These are phyloP conservation scores for Corchorus capsularis DNA, from an alignment of 345 rosid species.

Conservation along the genomic window DNA sequence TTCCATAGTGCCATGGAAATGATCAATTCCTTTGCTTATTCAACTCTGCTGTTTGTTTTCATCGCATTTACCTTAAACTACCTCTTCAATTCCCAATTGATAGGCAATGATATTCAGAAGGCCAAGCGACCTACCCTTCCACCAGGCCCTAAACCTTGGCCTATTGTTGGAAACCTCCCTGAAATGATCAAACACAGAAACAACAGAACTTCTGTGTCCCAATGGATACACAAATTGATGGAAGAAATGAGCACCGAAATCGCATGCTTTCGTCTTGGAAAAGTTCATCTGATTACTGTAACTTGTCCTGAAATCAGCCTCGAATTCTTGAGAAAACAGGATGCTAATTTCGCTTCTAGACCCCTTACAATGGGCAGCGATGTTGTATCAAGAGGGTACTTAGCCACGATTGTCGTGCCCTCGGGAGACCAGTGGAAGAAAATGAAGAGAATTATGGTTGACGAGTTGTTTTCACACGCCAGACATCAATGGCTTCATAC, in stretches of 20 bases:
- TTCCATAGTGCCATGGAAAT: no score
- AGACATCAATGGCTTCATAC: slow-evolving; percentile 40
- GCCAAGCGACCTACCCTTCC: slow-evolving; percentile 24
- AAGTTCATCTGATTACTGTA: slow-evolving; percentile 40
- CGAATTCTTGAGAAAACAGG: slow-evolving; percentile 41
- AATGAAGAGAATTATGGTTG: slow-evolving; percentile 42
- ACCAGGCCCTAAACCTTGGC: slow-evolving; percentile 48
- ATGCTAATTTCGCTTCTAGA: slow-evolving; percentile 39
- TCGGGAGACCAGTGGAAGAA: slow-evolving; percentile 54
- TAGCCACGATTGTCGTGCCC: slow-evolving; percentile 34
- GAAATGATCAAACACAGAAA: slow-evolving; percentile 35
- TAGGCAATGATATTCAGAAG: no score
- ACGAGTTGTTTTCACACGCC: slow-evolving; percentile 39
- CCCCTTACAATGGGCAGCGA: slow-evolving; percentile 34
- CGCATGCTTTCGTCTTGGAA: slow-evolving; percentile 45
- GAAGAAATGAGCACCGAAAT: slow-evolving; percentile 42
- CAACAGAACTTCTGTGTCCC: slow-evolving; percentile 21
- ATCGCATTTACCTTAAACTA: no score
- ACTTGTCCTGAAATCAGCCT: slow-evolving; percentile 43
- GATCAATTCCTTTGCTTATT: no score
- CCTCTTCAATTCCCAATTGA: no score
- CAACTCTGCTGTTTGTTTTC: no score
- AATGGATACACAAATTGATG: slow-evolving; percentile 50
- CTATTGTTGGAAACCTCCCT: slow-evolving; percentile 39
- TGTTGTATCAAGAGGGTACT: slow-evolving; percentile 30